These are phyloP conservation scores for Teunomyces funiuensis DNA, from an alignment of 805 yeast species.

Conservation along the genomic window DNA sequence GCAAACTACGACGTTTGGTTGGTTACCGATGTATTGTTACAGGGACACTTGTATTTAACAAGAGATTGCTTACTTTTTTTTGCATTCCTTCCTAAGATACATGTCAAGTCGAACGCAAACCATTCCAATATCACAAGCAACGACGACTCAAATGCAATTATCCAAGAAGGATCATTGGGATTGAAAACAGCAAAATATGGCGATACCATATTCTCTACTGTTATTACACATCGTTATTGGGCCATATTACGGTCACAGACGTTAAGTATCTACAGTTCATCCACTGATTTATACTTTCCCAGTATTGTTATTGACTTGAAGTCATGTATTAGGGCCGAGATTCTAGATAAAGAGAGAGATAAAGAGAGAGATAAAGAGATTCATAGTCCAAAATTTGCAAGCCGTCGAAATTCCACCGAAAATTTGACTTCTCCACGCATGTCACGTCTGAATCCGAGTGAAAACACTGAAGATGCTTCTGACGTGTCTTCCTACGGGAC, in stretches of 20 bases:
- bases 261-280: slow-evolving; percentile 62
- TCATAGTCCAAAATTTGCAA: slow-evolving; percentile 7
- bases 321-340: slow-evolving; percentile 60
- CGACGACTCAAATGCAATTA: slow-evolving; percentile 25
- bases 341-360: slow-evolving; percentile 28
- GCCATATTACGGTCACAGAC: slow-evolving; percentile 70
- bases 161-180: slow-evolving; percentile 40
- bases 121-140: slow-evolving; percentile 9
- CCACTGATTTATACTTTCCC: slow-evolving; percentile 88
- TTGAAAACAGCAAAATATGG: slow-evolving; percentile 40
- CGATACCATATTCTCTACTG: slow-evolving; percentile 33
- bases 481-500: neutral
- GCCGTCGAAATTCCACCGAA: neutral
- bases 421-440: neutral
- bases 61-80: slow-evolving; percentile 63
- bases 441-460: slow-evolving; percentile 2
- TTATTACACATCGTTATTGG: slow-evolving; percentile 64
- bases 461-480: neutral
- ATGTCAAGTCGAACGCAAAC: neutral
- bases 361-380: slow-evolving; percentile 15
- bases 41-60: slow-evolving; percentile 82
- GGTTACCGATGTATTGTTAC: slow-evolving; percentile 75
- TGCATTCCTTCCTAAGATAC: slow-evolving; percentile 67
- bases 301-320: slow-evolving; percentile 69
- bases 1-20: slow-evolving; percentile 79